Evolutionary conservation across 208 protist species (phyloP).

Genomic region (Wallacemonas sp.): DNA sequence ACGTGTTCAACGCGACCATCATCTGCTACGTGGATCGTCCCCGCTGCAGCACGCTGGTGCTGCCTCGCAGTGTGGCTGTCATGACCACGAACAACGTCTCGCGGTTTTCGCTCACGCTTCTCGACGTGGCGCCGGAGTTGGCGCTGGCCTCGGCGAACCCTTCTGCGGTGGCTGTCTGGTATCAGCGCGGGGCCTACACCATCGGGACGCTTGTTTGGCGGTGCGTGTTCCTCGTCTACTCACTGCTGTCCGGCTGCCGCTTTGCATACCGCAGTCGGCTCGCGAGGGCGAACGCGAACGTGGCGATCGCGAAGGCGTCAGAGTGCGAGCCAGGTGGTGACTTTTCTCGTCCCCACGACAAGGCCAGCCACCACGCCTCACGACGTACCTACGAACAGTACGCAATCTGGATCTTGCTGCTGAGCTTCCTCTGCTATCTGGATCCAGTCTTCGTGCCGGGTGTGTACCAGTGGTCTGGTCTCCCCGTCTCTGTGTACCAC

Average conservation of each 20-base stretch:
- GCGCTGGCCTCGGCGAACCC: conserved; percentile 29
- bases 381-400: conserved; percentile 54
- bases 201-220: conserved; percentile 60
- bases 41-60: conserved; percentile 61
- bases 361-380: neutral
- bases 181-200: conserved; percentile 68
- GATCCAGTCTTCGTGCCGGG: conserved; percentile 64
- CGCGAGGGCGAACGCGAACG: conserved; percentile 3
- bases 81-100: conserved; percentile 30
- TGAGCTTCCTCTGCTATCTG: conserved; percentile 59
- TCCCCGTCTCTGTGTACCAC: conserved; percentile 18
- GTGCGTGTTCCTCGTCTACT: conserved; percentile 57
- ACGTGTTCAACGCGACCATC: conserved; percentile 48
- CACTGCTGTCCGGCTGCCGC: conserved; percentile 39
- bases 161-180: conserved; percentile 62
- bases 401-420: conserved; percentile 50
- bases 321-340: too few species aligned
- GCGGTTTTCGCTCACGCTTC: conserved; percentile 52
- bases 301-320: too few species aligned
- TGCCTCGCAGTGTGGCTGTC: conserved; percentile 55
- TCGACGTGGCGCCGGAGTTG: conserved; percentile 57
- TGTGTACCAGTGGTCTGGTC: conserved; percentile 18
- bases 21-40: conserved; percentile 38
- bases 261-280: conserved; percentile 43
- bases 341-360: too few species aligned